Base-by-base conservation (phyloP, 805 yeast genomes). In the Lachancea kluyveri region DNA sequence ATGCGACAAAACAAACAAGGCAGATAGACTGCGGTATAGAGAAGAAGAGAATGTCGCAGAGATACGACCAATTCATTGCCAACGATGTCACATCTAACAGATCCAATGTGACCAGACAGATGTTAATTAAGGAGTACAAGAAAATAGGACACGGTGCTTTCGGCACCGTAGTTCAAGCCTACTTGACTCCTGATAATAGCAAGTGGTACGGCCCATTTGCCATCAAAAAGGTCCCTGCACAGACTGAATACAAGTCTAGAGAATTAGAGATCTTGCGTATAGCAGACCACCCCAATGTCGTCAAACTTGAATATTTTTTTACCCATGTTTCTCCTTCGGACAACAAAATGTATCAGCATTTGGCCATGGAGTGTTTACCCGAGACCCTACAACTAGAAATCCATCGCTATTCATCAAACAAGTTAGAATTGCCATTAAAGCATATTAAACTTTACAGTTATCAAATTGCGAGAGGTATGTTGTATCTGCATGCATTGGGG, bases 301-400 rank as follows among this genome's bases (percentile, higher is more conserved):
- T 83, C 21, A 65, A 70, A 22, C 64, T 83, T 46, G 72, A 77
- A 44, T 82, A 67, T 52, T 83, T 75, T 53, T 83, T 79, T 59
- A 82, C 81, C 42, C 79, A 78, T 51, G 69, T 72, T 25, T 71
- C 78, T 39, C 67, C 74, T 6, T 61, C 63, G 31, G 90, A 81
- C 52, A 72, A 72, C 41, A 74, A 76, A 47, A 53, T 82, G 17
- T 83, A 80, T 53, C 90, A 80, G 52, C 84, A 82, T 62, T 63
- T 83, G 46, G 92, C 85, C 18, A 83, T 83, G 94, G 94, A 83
- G 58, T 80, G 88, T 45, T 64, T 83, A 35, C 92, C 92, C n/a
- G 79, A 79, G 25, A 83, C 84, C 35, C 65, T 83, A 41, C 92
- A 82, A 52, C 59, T 67, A 31, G 94, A 83, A 57, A 81, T 83